phyloP scores from a whole-genome alignment of 139 green algal species.

The Dunaliella primolecta region DNA sequence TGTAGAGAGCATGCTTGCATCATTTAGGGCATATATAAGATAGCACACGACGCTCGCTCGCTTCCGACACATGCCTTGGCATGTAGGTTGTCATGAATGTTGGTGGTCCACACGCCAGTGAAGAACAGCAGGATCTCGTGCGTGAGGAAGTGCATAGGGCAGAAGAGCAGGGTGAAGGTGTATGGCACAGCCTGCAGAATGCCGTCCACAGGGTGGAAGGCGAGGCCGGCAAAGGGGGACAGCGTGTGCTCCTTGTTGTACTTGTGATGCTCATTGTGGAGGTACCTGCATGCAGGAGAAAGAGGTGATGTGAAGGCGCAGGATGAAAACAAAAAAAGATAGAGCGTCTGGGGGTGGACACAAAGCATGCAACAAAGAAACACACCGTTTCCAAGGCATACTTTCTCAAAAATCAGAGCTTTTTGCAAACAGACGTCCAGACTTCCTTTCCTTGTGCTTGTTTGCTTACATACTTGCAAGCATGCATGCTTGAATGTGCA shows the following conservation, averaged over 20 bases:
- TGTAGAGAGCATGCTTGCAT: too few relatives aligned
- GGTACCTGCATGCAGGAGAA: constrained; percentile 29
- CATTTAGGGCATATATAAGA: too few relatives aligned
- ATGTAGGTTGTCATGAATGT: constrained; percentile 95
- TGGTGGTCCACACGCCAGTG: constrained; percentile 92
- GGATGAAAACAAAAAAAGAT: neutral
- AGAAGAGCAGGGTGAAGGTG: constrained; percentile 71
- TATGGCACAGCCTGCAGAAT: constrained; percentile 83
- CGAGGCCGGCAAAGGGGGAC: constrained; percentile 90
- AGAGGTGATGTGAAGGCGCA: neutral
- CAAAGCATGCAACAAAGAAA: too few relatives aligned
- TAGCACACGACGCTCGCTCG: too few relatives aligned
- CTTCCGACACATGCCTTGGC: too few relatives aligned
- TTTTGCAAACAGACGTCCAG: too few relatives aligned
- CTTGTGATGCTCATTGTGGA: constrained; percentile 91
- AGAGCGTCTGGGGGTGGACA: too few relatives aligned
- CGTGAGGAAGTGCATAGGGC: constrained; percentile 91
- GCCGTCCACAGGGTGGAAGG: constrained; percentile 81
- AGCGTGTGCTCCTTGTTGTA: constrained; percentile 99
- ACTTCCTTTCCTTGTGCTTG: neutral
- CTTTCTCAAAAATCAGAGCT: neutral
- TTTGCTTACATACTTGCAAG: neutral
- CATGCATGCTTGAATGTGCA: neutral
- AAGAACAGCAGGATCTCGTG: constrained; percentile 91
- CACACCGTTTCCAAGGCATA: neutral